These are phyloP conservation scores for Elongisporangium prolatum DNA, from an alignment of 352 stramenopile species.

Conservation along the genomic window DNA sequence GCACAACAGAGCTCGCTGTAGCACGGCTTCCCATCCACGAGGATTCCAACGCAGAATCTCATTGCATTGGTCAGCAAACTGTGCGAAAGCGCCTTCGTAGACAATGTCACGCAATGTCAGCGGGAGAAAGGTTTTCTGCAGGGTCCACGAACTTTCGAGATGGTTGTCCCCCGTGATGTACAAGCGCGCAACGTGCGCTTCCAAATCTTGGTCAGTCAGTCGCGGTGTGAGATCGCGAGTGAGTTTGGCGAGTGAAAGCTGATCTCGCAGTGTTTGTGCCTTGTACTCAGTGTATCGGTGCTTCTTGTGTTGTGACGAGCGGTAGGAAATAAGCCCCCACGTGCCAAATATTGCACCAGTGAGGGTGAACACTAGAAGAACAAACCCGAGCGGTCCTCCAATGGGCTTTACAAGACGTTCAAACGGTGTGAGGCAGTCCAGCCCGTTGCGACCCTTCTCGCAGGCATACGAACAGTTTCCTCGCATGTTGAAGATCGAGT, in stretches of 20 bases:
- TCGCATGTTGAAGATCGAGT: constrained; percentile 71
- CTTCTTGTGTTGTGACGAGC: constrained; percentile 34
- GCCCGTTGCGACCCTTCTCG: constrained; percentile 67
- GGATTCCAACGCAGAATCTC: constrained; percentile 55
- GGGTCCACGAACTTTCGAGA: constrained; percentile 51
- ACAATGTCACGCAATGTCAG: constrained; percentile 58
- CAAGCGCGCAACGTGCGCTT: constrained; percentile 59
- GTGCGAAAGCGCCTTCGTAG: constrained; percentile 67
- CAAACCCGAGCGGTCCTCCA: constrained; percentile 68
- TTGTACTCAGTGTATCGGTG: constrained; percentile 71
- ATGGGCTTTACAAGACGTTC: constrained; percentile 79
- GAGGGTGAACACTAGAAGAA: constrained; percentile 60
- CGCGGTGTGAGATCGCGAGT: constrained; percentile 67
- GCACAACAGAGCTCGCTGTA: constrained; percentile 46
- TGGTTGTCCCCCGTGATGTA: constrained; percentile 77
- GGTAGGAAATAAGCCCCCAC: constrained; percentile 71
- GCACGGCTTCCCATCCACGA: constrained; percentile 58
- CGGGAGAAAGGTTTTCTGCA: constrained; percentile 61
- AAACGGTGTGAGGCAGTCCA: constrained; percentile 82
- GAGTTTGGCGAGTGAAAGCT: constrained; percentile 66
- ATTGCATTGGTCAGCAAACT: constrained; percentile 74
- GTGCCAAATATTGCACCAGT: constrained; percentile 45
- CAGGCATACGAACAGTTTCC: constrained; percentile 82
- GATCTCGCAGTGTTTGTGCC: constrained; percentile 60
- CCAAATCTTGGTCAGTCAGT: constrained; percentile 75